Conservation (phyloP, 108 stramenopile genomes). For the Pseudonitzschia pungens region DNA sequence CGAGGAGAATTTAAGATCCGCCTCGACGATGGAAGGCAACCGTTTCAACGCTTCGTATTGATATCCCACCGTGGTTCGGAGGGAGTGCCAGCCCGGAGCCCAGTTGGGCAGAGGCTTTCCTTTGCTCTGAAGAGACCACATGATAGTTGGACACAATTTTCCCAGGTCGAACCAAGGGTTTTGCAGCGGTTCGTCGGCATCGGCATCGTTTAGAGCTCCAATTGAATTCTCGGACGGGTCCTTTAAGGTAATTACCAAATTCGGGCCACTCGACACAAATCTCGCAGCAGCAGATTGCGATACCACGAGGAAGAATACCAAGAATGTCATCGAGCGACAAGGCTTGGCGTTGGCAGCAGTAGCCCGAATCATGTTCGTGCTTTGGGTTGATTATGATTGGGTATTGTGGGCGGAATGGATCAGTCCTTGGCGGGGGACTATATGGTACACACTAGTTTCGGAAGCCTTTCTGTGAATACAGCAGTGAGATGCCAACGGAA, state of each 20-base stretch:
- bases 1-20: conserved; percentile 22
- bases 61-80: conserved; percentile 35
- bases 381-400: neutral
- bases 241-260: conserved; percentile 42
- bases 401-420: too few relatives aligned
- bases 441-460: too few relatives aligned
- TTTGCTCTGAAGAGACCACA: conserved; percentile 37
- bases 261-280: conserved; percentile 35
- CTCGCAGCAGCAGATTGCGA: conserved; percentile 5
- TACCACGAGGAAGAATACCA: neutral
- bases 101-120: conserved; percentile 36
- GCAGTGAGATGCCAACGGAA: too few relatives aligned
- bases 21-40: conserved; percentile 31
- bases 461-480: too few relatives aligned
- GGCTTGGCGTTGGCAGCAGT: neutral
- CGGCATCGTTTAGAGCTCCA: conserved; percentile 1
- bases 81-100: conserved; percentile 41
- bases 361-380: neutral
- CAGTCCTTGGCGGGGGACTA: too few relatives aligned
- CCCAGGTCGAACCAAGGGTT: conserved; percentile 31
- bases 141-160: conserved; percentile 33
- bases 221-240: conserved; percentile 21
- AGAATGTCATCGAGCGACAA: neutral
- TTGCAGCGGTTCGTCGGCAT: neutral
- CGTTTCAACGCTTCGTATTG: conserved; percentile 25